Evolutionary conservation across 176 grass and related monocot genomes (phyloP).

Genomic region (Eremochloa ophiuroides): DNA sequence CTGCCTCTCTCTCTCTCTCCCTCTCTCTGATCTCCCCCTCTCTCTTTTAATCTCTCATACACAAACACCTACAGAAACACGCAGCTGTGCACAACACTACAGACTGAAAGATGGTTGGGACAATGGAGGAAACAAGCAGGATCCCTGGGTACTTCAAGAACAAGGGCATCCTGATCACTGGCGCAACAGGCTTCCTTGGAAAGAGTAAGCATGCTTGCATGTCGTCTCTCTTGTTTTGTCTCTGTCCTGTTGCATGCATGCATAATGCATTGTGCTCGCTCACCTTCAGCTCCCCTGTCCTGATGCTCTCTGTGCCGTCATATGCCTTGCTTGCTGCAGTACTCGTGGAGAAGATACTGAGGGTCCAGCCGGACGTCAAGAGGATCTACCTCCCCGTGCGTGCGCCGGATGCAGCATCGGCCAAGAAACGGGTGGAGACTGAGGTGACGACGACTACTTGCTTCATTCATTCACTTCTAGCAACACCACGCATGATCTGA

Average conservation of each 20-base stretch:
- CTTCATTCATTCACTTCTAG: not conserved
- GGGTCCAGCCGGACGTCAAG: conserved; percentile 81
- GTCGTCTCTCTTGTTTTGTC: too few relatives aligned
- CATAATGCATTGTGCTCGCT: not conserved
- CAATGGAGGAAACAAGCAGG: conserved; percentile 46
- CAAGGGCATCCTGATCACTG: conserved; percentile 80
- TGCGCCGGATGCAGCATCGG: conserved; percentile 35
- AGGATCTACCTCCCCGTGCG: conserved; percentile 80
- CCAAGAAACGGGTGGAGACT: conserved; percentile 52
- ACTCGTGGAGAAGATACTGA: conserved; percentile 86
- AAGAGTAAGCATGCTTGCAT: conserved; percentile 53
- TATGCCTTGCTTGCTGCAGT: conserved; percentile 45
- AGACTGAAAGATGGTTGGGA: not conserved
- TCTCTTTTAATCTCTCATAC: not conserved
- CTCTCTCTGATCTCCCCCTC: not conserved
- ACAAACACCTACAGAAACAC: not conserved
- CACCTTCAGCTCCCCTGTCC: not conserved
- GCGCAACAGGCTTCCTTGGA: conserved; percentile 81
- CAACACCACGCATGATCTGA: not conserved
- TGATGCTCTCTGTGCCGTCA: not conserved
- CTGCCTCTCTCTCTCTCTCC: not conserved
- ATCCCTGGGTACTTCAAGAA: conserved; percentile 66
- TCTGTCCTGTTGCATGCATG: not conserved
- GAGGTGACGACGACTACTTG: conserved; percentile 53
- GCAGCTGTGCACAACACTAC: not conserved